These are phyloP conservation scores for Aaosphaeria arxii DNA, from an alignment of 2,329 filamentous ascomycete species.

Conservation along the genomic window DNA sequence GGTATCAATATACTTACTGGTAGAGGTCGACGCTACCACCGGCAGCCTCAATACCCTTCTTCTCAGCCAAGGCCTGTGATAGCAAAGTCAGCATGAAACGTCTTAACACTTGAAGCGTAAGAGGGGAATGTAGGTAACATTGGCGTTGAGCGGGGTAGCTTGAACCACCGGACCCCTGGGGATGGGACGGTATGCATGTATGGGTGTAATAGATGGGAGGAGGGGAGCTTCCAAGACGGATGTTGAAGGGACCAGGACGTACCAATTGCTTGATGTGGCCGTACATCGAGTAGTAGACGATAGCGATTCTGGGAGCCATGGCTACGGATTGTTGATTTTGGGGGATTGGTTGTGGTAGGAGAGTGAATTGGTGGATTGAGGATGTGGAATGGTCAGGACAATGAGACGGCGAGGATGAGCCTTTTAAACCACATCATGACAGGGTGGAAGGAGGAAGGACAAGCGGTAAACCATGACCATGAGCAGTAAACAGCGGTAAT, in stretches of 20 bases:
- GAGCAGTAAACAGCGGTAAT: no score
- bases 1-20: constrained; percentile 58
- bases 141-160: neutral
- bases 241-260: constrained; percentile 7
- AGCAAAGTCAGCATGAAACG: constrained; percentile 3
- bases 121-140: neutral
- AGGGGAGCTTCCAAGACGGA: neutral
- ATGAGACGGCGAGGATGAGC: no score
- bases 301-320: constrained; percentile 90
- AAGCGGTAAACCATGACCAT: no score
- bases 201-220: neutral
- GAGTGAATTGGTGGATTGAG: neutral
- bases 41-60: constrained; percentile 82
- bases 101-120: neutral
- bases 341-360: neutral
- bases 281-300: constrained; percentile 62
- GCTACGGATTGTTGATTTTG: constrained; percentile 6
- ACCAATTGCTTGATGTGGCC: constrained; percentile 34
- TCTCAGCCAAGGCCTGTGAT: constrained; percentile 80
- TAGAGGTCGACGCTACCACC: constrained; percentile 79
- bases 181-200: neutral
- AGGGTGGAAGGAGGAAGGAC: no score
- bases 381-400: neutral
- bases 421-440: no score
- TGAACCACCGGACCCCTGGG: neutral